A percentile compares a stretch with the other conserved stretches of the same genome.
Conservation (phyloP, 306 rosid species). For the peach (Prunus persica) region DNA sequence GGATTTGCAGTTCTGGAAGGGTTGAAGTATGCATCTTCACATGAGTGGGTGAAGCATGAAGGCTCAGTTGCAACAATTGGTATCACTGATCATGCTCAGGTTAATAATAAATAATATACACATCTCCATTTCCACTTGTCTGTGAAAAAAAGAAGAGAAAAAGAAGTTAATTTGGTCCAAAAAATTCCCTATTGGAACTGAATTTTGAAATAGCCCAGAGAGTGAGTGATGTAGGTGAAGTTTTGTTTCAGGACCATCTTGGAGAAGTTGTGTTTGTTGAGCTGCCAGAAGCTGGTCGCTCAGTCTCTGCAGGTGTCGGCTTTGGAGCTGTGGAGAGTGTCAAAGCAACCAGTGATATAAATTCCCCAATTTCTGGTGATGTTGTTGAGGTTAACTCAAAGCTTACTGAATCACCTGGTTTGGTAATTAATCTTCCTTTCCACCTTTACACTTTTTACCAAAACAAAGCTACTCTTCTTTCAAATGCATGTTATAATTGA, state of each 20-base stretch:
- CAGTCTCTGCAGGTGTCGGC: conserved; percentile 49
- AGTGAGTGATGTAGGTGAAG: neutral
- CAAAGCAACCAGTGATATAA: conserved; percentile 89
- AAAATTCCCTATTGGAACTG: too few species aligned
- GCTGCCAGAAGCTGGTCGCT: conserved; percentile 64
- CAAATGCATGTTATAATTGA: neutral
- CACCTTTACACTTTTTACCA: neutral
- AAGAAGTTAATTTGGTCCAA: neutral
- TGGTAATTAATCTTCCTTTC: conserved; percentile 44
- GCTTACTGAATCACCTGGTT: conserved; percentile 68
- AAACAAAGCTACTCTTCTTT: neutral
- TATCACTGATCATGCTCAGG: conserved; percentile 96
- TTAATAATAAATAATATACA: conserved; percentile 8
- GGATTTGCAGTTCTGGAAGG: conserved; percentile 78
- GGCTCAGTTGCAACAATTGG: conserved; percentile 86
- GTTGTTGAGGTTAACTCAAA: conserved; percentile 70
- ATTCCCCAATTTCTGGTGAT: conserved; percentile 96
- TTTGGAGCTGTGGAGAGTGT: conserved; percentile 99
- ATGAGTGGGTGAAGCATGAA: conserved; percentile 98
- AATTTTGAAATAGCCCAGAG: neutral
- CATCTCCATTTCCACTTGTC: too few species aligned
- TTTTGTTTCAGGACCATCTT: conserved; percentile 68
- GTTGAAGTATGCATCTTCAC: conserved; percentile 86
- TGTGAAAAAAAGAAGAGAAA: neutral
- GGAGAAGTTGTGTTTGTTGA: conserved; percentile 97